Conservation (phyloP, 192 early-diverging fungal genomes). For the Mortierella alpina region DNA sequence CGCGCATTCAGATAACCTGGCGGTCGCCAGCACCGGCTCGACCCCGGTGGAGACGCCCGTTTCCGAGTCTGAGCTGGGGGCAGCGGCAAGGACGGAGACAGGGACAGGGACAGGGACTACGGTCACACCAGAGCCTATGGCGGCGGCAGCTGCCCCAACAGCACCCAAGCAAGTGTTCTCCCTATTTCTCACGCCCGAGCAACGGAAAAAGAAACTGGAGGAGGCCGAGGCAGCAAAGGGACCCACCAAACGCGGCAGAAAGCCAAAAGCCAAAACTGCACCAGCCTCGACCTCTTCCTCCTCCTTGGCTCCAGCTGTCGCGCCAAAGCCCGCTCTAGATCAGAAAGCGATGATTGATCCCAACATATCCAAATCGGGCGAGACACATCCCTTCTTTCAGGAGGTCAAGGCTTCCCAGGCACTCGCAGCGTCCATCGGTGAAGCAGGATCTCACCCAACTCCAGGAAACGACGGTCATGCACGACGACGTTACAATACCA, state of each 20-base stretch:
- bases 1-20: not conserved
- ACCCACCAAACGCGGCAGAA: constrained; percentile 21
- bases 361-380: constrained; percentile 46
- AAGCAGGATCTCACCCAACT: not conserved
- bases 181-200: constrained; percentile 41
- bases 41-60: not conserved
- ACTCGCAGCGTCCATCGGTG: not conserved
- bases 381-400: constrained; percentile 49
- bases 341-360: constrained; percentile 32
- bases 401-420: constrained; percentile 29
- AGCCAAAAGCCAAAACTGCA: constrained; percentile 24
- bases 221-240: not conserved
- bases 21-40: not conserved
- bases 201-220: constrained; percentile 34
- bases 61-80: not conserved
- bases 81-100: not conserved
- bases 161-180: constrained; percentile 43
- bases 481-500: not conserved
- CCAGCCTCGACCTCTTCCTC: not conserved
- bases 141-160: not conserved
- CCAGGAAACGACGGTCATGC: not conserved
- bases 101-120: not conserved
- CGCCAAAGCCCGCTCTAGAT: not conserved
- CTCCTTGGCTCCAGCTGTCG: not conserved
- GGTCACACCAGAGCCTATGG: not conserved